Evolutionary conservation across 2,329 filamentous ascomycete species (phyloP), one percentile per base, ranked within the genome.

Genomic region (Epichloe elymi): DNA sequence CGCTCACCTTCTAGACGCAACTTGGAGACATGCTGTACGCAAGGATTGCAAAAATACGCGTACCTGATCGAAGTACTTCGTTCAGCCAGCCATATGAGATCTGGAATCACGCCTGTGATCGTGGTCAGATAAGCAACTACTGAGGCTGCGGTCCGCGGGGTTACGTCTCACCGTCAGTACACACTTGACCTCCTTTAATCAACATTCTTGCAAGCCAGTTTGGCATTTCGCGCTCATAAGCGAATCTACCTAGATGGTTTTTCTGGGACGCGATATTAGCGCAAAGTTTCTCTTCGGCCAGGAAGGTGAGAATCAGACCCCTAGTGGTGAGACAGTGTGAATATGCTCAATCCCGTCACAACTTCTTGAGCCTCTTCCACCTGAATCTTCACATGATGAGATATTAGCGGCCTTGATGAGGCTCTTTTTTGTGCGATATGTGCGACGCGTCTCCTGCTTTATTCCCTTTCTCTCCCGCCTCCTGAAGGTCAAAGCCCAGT

Each of bases 11-110:
- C 90, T 54, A 73, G 75, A n/a, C 75, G 78, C 49, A 94, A 74
- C 61, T 95, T 95, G 48, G 86, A 87, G 26, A 97, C 76, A 61
- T 96, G 90, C 46, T 82, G 75, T 0, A 88, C 85, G 46, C 74
- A 73, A 1, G 84, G 77, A 60, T 89, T 82, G 64, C 90, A 96
- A 36, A 95, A 72, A 60, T 89, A 95, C 5, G 87, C 86, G 56
- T 79, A 79, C 49, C 78, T 72, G 1, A 88, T 85, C 4, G 57
- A 57, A 0, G 55, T 46, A 59, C 86, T 87, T 51, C 84, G 74
- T 40, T 83, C 74, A 42, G 86, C 77, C 11, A 89, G 70, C 54
- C 78, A 75, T 19, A 73, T 67, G 20, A 91, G 68, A 2, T 83
- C 75, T 0, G 79, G 75, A 50, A 89, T 72, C 10, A 88, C 70